Conservation (phyloP, 352 stramenopile genomes). For the Phytopythium montanum region DNA sequence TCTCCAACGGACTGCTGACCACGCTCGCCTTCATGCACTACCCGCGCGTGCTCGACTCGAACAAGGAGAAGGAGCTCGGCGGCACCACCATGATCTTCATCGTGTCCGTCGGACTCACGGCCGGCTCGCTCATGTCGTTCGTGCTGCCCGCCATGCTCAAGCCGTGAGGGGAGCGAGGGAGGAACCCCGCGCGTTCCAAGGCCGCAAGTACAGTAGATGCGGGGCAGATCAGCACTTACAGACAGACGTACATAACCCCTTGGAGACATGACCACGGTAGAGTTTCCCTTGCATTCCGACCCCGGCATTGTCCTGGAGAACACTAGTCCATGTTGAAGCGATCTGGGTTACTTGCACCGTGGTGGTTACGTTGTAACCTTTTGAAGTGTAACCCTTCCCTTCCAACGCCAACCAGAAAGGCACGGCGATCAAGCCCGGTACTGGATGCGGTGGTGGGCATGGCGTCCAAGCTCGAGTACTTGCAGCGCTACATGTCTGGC, state of each 20-base stretch:
- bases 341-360: conserved; percentile 1
- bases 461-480: conserved; percentile 74
- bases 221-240: no score
- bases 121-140: conserved; percentile 75
- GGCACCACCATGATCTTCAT: conserved; percentile 84
- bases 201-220: no score
- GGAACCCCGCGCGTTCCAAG: no score
- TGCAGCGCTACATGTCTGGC: conserved; percentile 71
- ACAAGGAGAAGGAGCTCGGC: conserved; percentile 65
- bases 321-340: no score
- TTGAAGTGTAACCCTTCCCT: conserved; percentile 3
- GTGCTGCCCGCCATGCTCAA: conserved; percentile 73
- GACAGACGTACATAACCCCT: no score
- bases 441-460: conserved; percentile 5
- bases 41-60: conserved; percentile 42
- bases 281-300: no score
- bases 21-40: conserved; percentile 82
- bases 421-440: neutral
- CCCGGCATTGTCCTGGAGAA: no score
- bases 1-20: conserved; percentile 70
- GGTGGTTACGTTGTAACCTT: neutral
- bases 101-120: conserved; percentile 65
- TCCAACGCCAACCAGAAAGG: neutral
- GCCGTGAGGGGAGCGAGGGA: no score
- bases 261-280: no score